These are phyloP conservation scores for Candida vaughaniae DNA, from an alignment of 805 yeast species.

Conservation along the genomic window DNA sequence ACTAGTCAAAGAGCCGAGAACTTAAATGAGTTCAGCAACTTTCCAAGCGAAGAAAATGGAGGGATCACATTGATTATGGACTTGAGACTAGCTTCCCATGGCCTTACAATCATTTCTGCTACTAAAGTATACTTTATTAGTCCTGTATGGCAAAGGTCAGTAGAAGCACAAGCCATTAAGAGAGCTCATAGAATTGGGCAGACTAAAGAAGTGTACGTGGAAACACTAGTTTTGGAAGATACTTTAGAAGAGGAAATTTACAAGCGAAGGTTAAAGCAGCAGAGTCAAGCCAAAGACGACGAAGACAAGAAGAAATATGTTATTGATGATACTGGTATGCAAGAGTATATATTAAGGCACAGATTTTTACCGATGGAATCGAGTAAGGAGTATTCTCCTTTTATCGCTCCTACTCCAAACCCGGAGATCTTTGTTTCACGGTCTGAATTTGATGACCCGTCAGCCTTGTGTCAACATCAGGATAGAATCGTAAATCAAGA, in stretches of 20 bases:
- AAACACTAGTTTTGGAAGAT: constrained; percentile 58
- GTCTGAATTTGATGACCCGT: constrained; percentile 11
- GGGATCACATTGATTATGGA: constrained; percentile 67
- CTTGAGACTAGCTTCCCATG: constrained; percentile 64
- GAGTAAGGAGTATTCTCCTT: constrained; percentile 36
- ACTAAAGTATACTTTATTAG: constrained; percentile 68
- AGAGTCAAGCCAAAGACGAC: constrained; percentile 11
- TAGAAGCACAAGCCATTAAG: constrained; percentile 75
- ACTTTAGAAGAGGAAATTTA: constrained; percentile 73
- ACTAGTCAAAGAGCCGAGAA: constrained; percentile 51
- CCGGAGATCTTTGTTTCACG: neutral
- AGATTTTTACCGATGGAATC: constrained; percentile 37
- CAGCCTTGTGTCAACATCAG: constrained; percentile 11
- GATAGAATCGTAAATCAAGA: constrained; percentile 6
- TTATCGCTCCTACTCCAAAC: constrained; percentile 23
- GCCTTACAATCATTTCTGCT: constrained; percentile 65
- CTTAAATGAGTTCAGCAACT: constrained; percentile 48
- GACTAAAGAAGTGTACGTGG: constrained; percentile 60
- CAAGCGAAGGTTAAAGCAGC: constrained; percentile 28
- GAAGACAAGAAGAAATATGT: constrained; percentile 32
- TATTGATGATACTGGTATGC: constrained; percentile 61
- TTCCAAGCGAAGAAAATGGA: constrained; percentile 29
- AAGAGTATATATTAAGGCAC: constrained; percentile 51
- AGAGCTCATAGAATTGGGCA: constrained; percentile 80
- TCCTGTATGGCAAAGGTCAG: constrained; percentile 68